Evolutionary conservation across 345 rosid genomes (phyloP).

Genomic region (Combretum micranthum): DNA sequence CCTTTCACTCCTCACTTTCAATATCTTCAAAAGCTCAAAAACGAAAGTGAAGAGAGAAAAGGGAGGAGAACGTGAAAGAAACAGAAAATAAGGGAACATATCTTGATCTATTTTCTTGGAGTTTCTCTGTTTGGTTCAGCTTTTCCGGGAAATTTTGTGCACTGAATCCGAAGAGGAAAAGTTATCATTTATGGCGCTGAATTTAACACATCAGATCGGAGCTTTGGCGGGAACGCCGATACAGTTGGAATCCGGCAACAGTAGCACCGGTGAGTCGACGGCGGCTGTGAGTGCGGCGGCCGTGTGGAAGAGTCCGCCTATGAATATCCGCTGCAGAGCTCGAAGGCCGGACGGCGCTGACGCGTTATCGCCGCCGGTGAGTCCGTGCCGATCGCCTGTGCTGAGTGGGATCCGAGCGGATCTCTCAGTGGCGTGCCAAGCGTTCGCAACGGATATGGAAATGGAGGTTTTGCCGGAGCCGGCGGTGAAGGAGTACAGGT

Average conservation of each 20-base stretch:
- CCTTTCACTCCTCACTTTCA: conserved; percentile 3
- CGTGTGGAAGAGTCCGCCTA: conserved; percentile 39
- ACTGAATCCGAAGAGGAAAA: background rate
- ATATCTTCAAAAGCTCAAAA: background rate
- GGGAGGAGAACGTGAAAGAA: background rate
- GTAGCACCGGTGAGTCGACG: conserved; percentile 23
- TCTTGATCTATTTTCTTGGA: background rate
- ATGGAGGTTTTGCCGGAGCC: conserved; percentile 17
- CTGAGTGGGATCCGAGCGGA: conserved; percentile 43
- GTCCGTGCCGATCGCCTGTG: conserved; percentile 55
- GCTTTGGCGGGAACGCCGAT: conserved; percentile 53
- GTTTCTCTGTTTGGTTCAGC: background rate
- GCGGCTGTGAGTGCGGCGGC: conserved; percentile 40
- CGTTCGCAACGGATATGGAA: conserved; percentile 17
- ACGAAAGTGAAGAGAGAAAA: background rate
- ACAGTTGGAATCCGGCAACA: conserved; percentile 17
- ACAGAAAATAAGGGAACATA: background rate
- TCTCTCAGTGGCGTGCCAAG: conserved; percentile 62
- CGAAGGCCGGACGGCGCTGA: conserved; percentile 20
- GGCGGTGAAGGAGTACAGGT: conserved; percentile 53
- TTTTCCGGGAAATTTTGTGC: background rate
- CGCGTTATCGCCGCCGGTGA: conserved; percentile 45
- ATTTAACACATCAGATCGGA: conserved; percentile 59
- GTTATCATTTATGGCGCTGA: conserved; percentile 51
- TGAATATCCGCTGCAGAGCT: conserved; percentile 26